A percentile compares a stretch with the other conserved stretches of the same genome.
phyloP scores from a whole-genome alignment of 2,329 filamentous ascomycete genomes.

The Xylaria sp. region DNA sequence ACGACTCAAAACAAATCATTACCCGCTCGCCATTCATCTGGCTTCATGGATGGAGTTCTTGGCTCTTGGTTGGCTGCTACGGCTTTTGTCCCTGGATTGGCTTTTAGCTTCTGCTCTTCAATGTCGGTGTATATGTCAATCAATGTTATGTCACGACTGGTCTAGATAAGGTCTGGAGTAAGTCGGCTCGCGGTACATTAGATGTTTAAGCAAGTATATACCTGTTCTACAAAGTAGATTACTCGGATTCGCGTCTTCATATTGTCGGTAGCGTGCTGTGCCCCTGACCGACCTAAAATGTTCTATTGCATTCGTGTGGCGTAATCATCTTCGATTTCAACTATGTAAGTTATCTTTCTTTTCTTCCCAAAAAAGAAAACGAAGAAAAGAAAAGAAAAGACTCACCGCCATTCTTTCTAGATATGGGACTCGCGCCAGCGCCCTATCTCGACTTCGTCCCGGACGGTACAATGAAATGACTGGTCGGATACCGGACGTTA shows the following conservation, averaged over 20 bases:
- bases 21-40: slow-evolving; percentile 27
- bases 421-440: background rate
- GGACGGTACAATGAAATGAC: background rate
- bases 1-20: slow-evolving; percentile 41
- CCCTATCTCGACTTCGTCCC: background rate
- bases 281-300: background rate
- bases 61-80: slow-evolving; percentile 37
- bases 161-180: slow-evolving; percentile 40
- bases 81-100: slow-evolving; percentile 39
- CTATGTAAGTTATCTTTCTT: background rate
- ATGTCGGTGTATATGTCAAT: slow-evolving; percentile 43
- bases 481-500: background rate
- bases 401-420: background rate
- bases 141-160: slow-evolving; percentile 41
- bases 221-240: slow-evolving; percentile 26
- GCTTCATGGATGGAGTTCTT: slow-evolving; percentile 46
- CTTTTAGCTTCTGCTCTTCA: slow-evolving; percentile 37
- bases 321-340: background rate
- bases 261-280: slow-evolving; percentile 7
- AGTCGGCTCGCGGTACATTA: slow-evolving; percentile 44
- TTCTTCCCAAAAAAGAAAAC: background rate
- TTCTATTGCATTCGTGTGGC: background rate
- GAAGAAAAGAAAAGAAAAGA: background rate
- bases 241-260: slow-evolving; percentile 7
- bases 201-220: slow-evolving; percentile 47